Percentiles rank a stretch among this genome's conserved stretches.
Conservation (phyloP, 208 protist species). For the Naegleria gruberi region DNA sequence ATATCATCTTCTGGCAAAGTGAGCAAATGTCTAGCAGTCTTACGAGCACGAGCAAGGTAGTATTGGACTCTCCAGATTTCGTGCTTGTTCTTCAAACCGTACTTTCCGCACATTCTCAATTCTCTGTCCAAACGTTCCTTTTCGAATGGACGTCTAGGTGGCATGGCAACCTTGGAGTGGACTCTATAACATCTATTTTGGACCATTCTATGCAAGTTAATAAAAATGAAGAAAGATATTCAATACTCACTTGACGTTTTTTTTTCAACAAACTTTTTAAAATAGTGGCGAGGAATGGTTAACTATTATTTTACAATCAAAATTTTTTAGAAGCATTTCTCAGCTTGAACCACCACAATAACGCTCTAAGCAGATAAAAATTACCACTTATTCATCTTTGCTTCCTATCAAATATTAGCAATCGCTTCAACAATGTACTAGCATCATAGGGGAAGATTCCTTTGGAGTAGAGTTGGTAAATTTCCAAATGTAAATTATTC, state of each 20-base stretch:
- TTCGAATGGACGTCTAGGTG: constrained; percentile 98
- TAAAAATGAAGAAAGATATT: background rate
- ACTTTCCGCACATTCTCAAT: constrained; percentile 98
- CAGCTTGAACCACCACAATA: no score
- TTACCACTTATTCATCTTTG: no score
- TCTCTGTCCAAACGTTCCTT: constrained; percentile 99
- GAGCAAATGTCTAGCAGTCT: constrained; percentile 94
- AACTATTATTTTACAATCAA: no score
- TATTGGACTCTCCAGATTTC: constrained; percentile 98
- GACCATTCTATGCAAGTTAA: background rate
- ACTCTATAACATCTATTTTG: constrained; percentile 87
- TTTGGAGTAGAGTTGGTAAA: no score
- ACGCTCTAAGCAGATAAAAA: no score
- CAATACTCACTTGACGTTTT: background rate
- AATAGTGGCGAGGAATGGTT: no score
- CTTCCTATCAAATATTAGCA: no score
- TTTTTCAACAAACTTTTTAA: background rate
- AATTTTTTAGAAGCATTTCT: no score
- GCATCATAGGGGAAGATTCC: no score
- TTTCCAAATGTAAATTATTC: no score
- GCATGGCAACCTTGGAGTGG: constrained; percentile 89
- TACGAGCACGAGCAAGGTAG: constrained; percentile 97
- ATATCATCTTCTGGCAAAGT: constrained; percentile 97
- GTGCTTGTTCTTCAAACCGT: constrained; percentile 97
- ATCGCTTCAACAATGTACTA: no score